Evolutionary conservation across 345 rosid genomes (phyloP), one percentile per base, ranked within the genome.

Genomic region (Carallia pectinifolia): DNA sequence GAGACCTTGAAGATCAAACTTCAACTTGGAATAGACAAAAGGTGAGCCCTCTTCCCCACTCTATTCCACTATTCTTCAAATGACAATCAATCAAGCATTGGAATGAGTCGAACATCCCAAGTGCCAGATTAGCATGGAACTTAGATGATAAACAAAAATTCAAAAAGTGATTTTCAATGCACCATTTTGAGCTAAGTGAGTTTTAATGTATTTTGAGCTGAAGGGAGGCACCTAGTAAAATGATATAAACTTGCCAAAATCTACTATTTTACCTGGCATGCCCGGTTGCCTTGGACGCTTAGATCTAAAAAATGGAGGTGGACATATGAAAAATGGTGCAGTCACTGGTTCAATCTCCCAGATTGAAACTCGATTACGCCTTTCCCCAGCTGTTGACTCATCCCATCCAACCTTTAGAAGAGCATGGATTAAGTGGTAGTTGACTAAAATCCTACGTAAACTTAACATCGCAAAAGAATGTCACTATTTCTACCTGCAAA

Each of bases 261-360:
- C 30, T 54, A 71, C 10, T 50, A 18, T 60, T 50, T 47, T 81
- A 92, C 93, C 90, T 67, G 81, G 92, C 88, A 90, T 86, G 80
- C 97, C 98, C 0, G 85, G 88, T 72, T 86, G 95, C 69, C 97
- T 90, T 44, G 86, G 86, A 65, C 83, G 87, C 79, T 87, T 89
- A 53, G 98, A 82, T 85, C 92, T 86, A 64, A 89, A 95, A 72
- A 92, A 92, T 54, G 97, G 98, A 74, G 99, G 88, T 8, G 98
- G 98, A 33, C 91, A 92, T 54, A 95, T 87, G 78, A 88, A 92
- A 82, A 95, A 92, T 50, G 99, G 99, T 76, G 98, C 87, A 72
- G 89, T 83, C 64, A 95, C 91, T 13, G 96, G 99, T 78, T 92
- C 99, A 60, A 92, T 92, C 68, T 95, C 98, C 99, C 99, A 95